Percentiles rank a stretch among this genome's conserved stretches.
phyloP scores from a whole-genome alignment of 1,139 yeast species.

The Sugiyamaella paludigena region DNA sequence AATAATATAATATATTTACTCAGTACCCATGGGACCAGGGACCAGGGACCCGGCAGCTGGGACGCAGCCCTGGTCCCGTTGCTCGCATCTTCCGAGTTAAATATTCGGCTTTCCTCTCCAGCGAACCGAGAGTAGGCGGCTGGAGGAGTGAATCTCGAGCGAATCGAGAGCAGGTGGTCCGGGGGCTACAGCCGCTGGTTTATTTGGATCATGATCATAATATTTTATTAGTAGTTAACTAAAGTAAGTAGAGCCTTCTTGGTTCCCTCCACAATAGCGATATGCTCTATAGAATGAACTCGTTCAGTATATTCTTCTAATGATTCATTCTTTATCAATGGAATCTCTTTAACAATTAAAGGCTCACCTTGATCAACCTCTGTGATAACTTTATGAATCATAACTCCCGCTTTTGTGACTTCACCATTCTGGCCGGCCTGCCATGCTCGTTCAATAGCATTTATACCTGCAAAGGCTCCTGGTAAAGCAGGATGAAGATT shows the following conservation, averaged over 20 bases:
- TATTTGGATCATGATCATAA: not conserved
- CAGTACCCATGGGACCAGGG: too few relatives aligned
- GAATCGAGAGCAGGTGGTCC: constrained; percentile 5
- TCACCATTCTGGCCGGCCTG: constrained; percentile 85
- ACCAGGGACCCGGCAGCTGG: constrained; percentile 2
- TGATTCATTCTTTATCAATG: constrained; percentile 65
- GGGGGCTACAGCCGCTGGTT: constrained; percentile 8
- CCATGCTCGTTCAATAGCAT: constrained; percentile 96
- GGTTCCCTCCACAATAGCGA: constrained; percentile 91
- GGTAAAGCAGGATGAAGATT: constrained; percentile 97
- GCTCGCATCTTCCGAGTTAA: not conserved
- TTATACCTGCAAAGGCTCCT: constrained; percentile 94
- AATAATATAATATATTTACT: not conserved
- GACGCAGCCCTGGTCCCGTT: constrained; percentile 1
- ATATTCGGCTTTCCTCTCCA: too few relatives aligned
- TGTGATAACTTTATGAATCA: constrained; percentile 93
- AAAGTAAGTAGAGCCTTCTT: constrained; percentile 53
- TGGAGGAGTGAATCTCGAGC: too few relatives aligned
- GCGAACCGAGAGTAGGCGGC: too few relatives aligned
- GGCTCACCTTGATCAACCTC: constrained; percentile 96
- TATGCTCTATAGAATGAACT: constrained; percentile 83
- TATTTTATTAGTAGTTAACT: constrained; percentile 1
- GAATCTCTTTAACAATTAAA: constrained; percentile 72
- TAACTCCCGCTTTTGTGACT: constrained; percentile 81
- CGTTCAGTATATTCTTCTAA: constrained; percentile 76